Conservation (phyloP, 2,329 filamentous ascomycete species). For the Colletotrichum zoysiae region DNA sequence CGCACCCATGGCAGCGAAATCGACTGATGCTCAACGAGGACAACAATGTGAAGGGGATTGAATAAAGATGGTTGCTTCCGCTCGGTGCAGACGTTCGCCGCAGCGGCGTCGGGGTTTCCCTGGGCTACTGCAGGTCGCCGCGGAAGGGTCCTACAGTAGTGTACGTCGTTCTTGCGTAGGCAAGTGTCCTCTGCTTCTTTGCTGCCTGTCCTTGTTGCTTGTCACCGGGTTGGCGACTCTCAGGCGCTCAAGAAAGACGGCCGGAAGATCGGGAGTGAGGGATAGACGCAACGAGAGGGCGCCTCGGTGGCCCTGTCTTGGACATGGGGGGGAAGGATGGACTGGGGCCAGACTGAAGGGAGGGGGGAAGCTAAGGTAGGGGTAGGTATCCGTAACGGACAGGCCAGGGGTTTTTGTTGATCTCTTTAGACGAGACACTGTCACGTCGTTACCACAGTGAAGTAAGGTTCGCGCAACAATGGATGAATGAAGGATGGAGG, state of each 20-base stretch:
- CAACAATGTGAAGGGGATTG: neutral
- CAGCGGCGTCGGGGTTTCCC: neutral
- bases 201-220: neutral
- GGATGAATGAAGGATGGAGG: neutral
- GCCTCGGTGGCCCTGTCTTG: slow-evolving; percentile 20
- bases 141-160: slow-evolving; percentile 10
- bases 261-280: neutral
- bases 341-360: slow-evolving; percentile 1
- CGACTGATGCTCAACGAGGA: neutral
- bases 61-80: neutral
- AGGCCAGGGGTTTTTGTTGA: slow-evolving; percentile 35
- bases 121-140: slow-evolving; percentile 21
- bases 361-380: slow-evolving; percentile 36
- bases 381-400: slow-evolving; percentile 29
- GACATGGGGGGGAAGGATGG: slow-evolving; percentile 21
- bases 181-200: slow-evolving; percentile 3
- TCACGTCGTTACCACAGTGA: slow-evolving; percentile 31
- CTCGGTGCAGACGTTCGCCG: slow-evolving; percentile 1
- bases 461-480: neutral
- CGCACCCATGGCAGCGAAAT: neutral
- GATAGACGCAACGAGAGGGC: slow-evolving; percentile 29
- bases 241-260: too few relatives aligned
- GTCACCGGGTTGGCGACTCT: neutral
- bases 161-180: slow-evolving; percentile 24
- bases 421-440: slow-evolving; percentile 36